Evolutionary conservation across 73 alveolate species (phyloP).

Genomic region (Symbiodinium natans): DNA sequence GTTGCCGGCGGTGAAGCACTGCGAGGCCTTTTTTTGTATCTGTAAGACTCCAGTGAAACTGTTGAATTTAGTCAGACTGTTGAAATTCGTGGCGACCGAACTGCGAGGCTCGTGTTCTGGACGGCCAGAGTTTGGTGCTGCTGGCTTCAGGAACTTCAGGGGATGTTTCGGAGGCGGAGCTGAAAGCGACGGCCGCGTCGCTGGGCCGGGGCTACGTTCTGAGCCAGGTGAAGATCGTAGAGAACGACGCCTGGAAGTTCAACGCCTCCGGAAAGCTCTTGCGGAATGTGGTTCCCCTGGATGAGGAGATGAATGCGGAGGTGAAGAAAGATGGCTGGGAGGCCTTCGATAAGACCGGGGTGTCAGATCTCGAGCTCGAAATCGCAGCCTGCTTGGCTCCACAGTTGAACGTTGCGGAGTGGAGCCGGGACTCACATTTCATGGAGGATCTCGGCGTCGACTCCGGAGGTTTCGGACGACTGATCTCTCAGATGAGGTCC

Average conservation of each 20-base stretch:
- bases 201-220: constrained; percentile 23
- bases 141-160: not conserved
- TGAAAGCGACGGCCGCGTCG: constrained; percentile 26
- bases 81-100: no score
- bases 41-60: no score
- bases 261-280: constrained; percentile 65
- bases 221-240: constrained; percentile 41
- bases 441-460: constrained; percentile 76
- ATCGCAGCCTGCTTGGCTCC: not conserved
- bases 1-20: no score
- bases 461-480: constrained; percentile 51
- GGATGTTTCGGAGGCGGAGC: not conserved
- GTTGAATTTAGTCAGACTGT: no score
- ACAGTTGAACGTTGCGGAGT: constrained; percentile 18
- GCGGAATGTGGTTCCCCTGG: constrained; percentile 34
- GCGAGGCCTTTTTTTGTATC: no score
- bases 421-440: constrained; percentile 33
- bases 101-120: constrained; percentile 49
- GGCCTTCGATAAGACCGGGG: constrained; percentile 15
- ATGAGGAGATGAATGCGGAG: not conserved
- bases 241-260: constrained; percentile 64
- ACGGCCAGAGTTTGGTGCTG: not conserved
- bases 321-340: constrained; percentile 36
- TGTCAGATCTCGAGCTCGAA: constrained; percentile 24
- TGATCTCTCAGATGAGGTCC: constrained; percentile 18